Conservation (phyloP, 2,329 filamentous ascomycete species). For the Cladosporium phlei region DNA sequence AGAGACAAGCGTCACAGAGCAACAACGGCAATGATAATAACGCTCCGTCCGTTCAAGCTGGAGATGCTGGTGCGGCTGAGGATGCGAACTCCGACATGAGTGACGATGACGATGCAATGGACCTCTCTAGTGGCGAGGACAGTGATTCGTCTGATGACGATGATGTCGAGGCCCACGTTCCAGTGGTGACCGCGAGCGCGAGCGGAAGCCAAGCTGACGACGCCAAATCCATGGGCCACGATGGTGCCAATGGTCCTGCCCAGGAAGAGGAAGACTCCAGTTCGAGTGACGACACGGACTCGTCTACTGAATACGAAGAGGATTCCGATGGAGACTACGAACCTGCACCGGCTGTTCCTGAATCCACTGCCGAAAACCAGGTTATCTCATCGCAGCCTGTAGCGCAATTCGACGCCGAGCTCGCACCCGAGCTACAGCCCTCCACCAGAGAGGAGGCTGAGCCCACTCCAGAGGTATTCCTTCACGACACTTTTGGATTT, state of each 20-base stretch:
- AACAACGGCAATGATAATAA: background rate
- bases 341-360: slow-evolving; percentile 1
- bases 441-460: slow-evolving; percentile 17
- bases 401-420: slow-evolving; percentile 31
- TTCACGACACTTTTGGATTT: too few species aligned
- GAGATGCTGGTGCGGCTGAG: background rate
- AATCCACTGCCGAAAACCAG: background rate
- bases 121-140: slow-evolving; percentile 15
- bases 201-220: background rate
- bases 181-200: background rate
- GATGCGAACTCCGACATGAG: background rate
- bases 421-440: slow-evolving; percentile 38
- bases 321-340: slow-evolving; percentile 13
- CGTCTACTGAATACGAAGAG: slow-evolving; percentile 16
- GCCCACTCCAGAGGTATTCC: slow-evolving; percentile 16
- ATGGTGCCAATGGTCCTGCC: background rate
- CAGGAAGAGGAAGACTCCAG: slow-evolving; percentile 3
- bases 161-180: background rate
- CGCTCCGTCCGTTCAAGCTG: too few species aligned
- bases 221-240: background rate
- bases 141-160: background rate
- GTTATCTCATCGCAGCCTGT: too few species aligned
- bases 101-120: slow-evolving; percentile 21
- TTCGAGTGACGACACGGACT: slow-evolving; percentile 6
- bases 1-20: background rate